These are phyloP conservation scores for Pseudonitzschia multiseries DNA, from an alignment of 108 stramenopile genomes.

Conservation along the genomic window DNA sequence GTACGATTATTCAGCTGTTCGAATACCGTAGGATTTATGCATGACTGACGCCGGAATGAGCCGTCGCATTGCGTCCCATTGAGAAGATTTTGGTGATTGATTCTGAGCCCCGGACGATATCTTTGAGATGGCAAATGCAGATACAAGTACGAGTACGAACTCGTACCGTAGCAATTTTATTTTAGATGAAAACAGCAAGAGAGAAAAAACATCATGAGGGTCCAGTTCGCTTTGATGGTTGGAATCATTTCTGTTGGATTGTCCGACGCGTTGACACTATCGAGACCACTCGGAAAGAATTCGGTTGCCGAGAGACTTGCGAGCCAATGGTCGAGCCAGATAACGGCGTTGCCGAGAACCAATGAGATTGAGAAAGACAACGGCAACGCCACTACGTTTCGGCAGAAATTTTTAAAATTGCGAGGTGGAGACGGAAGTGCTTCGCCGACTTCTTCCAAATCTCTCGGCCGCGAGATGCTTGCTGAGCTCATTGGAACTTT, in stretches of 20 bases:
- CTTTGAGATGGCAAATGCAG: no score
- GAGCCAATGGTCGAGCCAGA: neutral
- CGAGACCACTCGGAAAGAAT: neutral
- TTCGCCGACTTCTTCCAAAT: neutral
- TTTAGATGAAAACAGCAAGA: neutral
- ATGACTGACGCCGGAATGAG: no score
- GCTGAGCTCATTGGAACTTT: slow-evolving; percentile 61
- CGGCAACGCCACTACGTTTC: neutral
- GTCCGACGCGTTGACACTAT: neutral
- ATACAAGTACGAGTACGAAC: no score
- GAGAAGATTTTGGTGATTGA: no score
- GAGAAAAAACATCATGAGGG: neutral
- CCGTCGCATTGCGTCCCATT: no score
- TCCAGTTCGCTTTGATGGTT: neutral
- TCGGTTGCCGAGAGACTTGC: neutral
- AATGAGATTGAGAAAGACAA: neutral
- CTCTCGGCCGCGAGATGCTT: slow-evolving; percentile 39
- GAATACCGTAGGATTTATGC: no score
- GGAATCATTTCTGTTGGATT: neutral
- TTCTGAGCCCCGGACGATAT: no score
- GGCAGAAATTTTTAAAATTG: neutral
- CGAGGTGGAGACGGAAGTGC: neutral
- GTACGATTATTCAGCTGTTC: no score
- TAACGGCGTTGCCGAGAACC: neutral
- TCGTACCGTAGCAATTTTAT: no score